Conservation (phyloP, 495 filamentous ascomycete species). For the Geopyxis carbonaria region DNA sequence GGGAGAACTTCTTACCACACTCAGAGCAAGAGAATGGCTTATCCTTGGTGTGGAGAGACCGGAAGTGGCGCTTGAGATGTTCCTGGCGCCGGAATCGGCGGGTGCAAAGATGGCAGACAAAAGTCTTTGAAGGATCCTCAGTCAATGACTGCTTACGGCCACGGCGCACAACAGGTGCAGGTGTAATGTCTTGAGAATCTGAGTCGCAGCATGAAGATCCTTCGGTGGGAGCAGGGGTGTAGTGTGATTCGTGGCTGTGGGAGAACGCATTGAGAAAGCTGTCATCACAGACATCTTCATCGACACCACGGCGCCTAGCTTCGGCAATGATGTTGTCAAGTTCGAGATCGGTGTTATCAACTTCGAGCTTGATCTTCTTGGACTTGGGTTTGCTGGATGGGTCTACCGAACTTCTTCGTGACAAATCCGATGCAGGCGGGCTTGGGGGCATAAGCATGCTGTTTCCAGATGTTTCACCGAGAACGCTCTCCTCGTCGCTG, state of each 20-base stretch:
- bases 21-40: slow-evolving; percentile 97
- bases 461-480: slow-evolving; percentile 13
- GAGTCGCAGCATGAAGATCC: slow-evolving; percentile 28
- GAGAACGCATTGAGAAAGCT: slow-evolving; percentile 24
- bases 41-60: slow-evolving; percentile 92
- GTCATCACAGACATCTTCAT: slow-evolving; percentile 29
- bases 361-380: slow-evolving; percentile 38
- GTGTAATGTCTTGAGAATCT: slow-evolving; percentile 26
- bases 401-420: slow-evolving; percentile 15
- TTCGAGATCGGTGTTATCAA: slow-evolving; percentile 24
- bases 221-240: slow-evolving; percentile 24
- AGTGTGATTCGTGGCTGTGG: slow-evolving; percentile 20
- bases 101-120: slow-evolving; percentile 87
- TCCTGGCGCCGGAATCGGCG: slow-evolving; percentile 97
- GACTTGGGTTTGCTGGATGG: slow-evolving; percentile 45
- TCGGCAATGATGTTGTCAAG: slow-evolving; percentile 25
- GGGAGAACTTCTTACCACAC: slow-evolving; percentile 98
- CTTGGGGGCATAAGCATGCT: slow-evolving; percentile 27
- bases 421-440: slow-evolving; percentile 32
- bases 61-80: slow-evolving; percentile 96
- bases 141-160: slow-evolving; percentile 97
- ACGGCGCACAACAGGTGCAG: slow-evolving; percentile 60
- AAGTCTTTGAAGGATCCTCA: slow-evolving; percentile 96
- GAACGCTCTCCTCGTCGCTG: slow-evolving; percentile 38
- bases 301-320: slow-evolving; percentile 14